Conservation (phyloP, 352 stramenopile species). For the Pythium oligandrum region DNA sequence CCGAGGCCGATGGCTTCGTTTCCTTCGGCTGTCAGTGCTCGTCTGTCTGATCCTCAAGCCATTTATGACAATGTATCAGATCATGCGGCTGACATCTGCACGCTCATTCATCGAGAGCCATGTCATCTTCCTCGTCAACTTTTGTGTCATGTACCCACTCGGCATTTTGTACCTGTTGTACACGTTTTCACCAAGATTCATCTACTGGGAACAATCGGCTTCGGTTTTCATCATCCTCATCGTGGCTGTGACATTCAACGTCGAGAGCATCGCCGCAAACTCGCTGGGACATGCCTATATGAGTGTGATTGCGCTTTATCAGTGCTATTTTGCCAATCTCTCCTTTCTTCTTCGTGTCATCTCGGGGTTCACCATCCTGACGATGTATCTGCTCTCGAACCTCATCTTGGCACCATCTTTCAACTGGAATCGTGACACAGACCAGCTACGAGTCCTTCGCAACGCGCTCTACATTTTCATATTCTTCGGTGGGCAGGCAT, state of each 20-base stretch:
- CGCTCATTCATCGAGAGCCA: slow-evolving; percentile 49
- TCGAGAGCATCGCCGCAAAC: slow-evolving; percentile 60
- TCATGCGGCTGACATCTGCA: slow-evolving; percentile 30
- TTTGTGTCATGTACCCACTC: slow-evolving; percentile 72
- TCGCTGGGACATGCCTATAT: slow-evolving; percentile 75
- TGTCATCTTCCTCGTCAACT: slow-evolving; percentile 77
- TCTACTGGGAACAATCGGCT: slow-evolving; percentile 52
- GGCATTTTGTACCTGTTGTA: slow-evolving; percentile 53
- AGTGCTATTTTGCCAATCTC: slow-evolving; percentile 82
- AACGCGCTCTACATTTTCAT: slow-evolving; percentile 84
- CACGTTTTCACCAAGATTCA: slow-evolving; percentile 62
- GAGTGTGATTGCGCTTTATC: slow-evolving; percentile 72
- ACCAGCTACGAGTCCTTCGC: slow-evolving; percentile 44
- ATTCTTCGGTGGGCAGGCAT: slow-evolving; percentile 71
- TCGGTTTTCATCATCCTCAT: slow-evolving; percentile 50
- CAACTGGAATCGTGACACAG: slow-evolving; percentile 29
- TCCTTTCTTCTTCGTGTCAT: slow-evolving; percentile 64
- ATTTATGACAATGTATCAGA: slow-evolving; percentile 77
- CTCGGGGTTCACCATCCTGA: slow-evolving; percentile 54
- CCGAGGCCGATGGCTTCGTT: slow-evolving; percentile 55
- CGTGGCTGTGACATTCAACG: slow-evolving; percentile 53
- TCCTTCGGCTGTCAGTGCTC: slow-evolving; percentile 61
- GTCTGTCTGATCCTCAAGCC: slow-evolving; percentile 67
- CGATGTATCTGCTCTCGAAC: slow-evolving; percentile 60
- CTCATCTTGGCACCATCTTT: slow-evolving; percentile 48